phyloP scores from a whole-genome alignment of 1,284 basidiomycete species.

The Schizophyllum commune region DNA sequence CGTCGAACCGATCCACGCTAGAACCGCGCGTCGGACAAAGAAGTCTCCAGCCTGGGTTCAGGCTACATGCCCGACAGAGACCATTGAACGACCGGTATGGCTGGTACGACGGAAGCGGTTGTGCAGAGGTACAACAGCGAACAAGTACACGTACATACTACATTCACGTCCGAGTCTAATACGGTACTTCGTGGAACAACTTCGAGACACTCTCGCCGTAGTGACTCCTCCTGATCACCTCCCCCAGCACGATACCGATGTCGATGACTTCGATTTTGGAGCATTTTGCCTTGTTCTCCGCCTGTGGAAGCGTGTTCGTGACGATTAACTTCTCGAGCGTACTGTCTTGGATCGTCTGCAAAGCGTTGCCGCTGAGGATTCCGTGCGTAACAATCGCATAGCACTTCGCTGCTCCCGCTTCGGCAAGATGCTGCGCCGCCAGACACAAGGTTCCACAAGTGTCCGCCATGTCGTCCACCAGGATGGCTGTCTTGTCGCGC shows the following conservation, averaged over 20 bases:
- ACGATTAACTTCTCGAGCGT: constrained; percentile 93
- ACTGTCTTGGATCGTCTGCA: constrained; percentile 65
- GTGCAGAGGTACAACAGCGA: too few relatives aligned
- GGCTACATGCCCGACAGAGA: too few relatives aligned
- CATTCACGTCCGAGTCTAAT: constrained; percentile 32
- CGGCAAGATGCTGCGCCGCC: constrained; percentile 83
- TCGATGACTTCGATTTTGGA: constrained; percentile 94
- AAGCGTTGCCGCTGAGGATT: constrained; percentile 87
- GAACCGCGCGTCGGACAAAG: too few relatives aligned
- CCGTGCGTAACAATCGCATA: constrained; percentile 97
- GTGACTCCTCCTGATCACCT: constrained; percentile 91
- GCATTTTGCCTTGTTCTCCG: constrained; percentile 70
- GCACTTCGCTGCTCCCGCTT: constrained; percentile 84
- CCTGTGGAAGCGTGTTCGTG: constrained; percentile 96
- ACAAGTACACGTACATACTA: too few relatives aligned
- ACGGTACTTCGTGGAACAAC: constrained; percentile 80
- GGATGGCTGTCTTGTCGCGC: constrained; percentile 88
- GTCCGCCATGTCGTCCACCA: constrained; percentile 99
- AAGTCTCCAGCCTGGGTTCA: too few relatives aligned
- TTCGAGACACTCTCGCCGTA: constrained; percentile 81
- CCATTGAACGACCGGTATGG: too few relatives aligned
- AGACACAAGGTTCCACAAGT: constrained; percentile 97
- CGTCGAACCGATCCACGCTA: too few relatives aligned
- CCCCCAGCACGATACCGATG: constrained; percentile 90
- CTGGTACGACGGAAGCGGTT: too few relatives aligned